Conservation (phyloP, 768 basidiomycete species). For the Suillus placidus region DNA sequence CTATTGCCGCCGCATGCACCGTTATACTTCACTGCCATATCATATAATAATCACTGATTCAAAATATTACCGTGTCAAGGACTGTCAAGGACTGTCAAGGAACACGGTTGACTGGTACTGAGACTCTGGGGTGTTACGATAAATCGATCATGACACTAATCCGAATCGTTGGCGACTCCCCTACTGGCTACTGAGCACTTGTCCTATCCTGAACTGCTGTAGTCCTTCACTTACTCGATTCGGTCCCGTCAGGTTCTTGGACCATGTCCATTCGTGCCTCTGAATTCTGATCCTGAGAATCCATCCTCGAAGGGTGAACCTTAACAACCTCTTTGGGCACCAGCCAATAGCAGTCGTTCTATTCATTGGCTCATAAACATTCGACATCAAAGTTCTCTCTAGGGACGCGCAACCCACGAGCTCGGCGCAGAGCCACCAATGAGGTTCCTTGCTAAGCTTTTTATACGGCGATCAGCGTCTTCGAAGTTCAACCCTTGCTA, state of each 20-base stretch:
- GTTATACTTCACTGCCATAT: background rate
- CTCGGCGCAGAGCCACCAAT: background rate
- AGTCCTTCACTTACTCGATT: background rate
- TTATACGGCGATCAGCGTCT: slow-evolving; percentile 8
- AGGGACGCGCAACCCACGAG: background rate
- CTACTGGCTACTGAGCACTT: too few relatives aligned
- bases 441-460: background rate
- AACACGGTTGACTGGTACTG: slow-evolving; percentile 3
- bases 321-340: background rate
- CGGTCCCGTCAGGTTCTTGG: background rate
- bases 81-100: too few relatives aligned
- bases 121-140: background rate
- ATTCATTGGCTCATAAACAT: background rate
- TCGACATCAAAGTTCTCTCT: background rate
- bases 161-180: background rate
- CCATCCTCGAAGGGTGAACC: background rate
- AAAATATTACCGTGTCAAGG: too few relatives aligned
- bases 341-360: background rate
- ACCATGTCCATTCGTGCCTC: background rate
- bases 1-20: background rate
- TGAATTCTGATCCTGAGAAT: background rate
- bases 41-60: too few relatives aligned
- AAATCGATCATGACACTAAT: slow-evolving; percentile 1
- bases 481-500: slow-evolving; percentile 11
- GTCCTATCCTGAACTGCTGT: too few relatives aligned